Percentiles rank a stretch among this genome's conserved stretches.
phyloP scores from a whole-genome alignment of 345 rosid genomes.

The Mangifera indica region DNA sequence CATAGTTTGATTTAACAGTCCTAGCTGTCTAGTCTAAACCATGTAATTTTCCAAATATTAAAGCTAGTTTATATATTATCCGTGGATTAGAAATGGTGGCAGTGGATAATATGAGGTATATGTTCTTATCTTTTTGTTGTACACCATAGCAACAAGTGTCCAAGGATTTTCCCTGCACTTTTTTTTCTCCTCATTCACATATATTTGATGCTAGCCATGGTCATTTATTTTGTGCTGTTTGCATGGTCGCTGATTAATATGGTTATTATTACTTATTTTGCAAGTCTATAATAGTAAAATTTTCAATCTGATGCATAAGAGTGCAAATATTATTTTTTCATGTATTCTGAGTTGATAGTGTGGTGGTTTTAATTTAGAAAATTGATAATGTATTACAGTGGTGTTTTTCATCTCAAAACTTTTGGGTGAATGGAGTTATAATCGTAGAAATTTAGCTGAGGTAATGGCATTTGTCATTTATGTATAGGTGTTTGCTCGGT shows the following conservation, averaged over 20 bases:
- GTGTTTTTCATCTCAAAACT: not conserved
- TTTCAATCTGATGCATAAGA: not conserved
- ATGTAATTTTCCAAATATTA: not conserved
- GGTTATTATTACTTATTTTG: not conserved
- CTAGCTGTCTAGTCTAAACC: not conserved
- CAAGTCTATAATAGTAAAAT: not conserved
- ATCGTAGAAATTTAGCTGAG: conserved; percentile 1
- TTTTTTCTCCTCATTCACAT: not conserved
- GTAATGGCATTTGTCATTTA: conserved; percentile 19
- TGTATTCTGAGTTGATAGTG: not conserved
- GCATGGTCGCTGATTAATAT: not conserved
- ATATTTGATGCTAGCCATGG: not conserved
- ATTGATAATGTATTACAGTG: not conserved
- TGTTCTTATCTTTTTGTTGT: not conserved
- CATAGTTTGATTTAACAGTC: not conserved
- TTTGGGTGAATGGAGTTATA: not conserved
- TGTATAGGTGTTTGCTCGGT: conserved; percentile 80
- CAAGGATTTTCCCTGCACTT: not conserved
- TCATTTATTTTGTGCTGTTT: not conserved
- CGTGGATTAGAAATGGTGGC: not conserved
- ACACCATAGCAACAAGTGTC: not conserved
- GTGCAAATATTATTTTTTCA: not conserved
- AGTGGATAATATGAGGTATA: not conserved
- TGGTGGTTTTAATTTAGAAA: not conserved
- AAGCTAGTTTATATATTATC: not conserved